These are phyloP conservation scores for Fusarium sterilihyphosum DNA, from an alignment of 2,329 filamentous ascomycete species.

Conservation along the genomic window DNA sequence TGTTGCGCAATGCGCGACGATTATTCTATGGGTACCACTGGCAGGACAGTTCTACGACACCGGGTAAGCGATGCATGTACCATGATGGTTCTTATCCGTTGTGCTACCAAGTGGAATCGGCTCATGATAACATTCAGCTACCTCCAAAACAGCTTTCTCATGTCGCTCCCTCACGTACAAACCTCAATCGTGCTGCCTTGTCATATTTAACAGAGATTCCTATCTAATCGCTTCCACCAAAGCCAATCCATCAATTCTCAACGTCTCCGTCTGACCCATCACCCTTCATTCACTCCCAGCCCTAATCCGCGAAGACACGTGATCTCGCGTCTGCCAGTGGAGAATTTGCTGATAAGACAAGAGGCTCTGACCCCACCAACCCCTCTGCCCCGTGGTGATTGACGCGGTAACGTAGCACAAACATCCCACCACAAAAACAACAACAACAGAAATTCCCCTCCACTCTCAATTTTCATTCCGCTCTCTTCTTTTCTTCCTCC, in stretches of 20 bases:
- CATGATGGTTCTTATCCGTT: no score
- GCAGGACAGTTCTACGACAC: no score
- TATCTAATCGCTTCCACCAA: accelerated
- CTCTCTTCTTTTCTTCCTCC: background rate
- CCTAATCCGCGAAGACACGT: background rate
- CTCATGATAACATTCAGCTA: no score
- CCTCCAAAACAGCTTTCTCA: background rate
- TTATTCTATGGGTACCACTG: no score
- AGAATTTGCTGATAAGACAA: accelerated
- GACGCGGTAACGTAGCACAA: background rate
- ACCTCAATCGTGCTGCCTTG: accelerated
- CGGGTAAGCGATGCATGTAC: no score
- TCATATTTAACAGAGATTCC: accelerated
- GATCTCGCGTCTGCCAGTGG: background rate
- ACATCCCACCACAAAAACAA: background rate
- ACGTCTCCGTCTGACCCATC: accelerated
- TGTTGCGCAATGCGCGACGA: no score
- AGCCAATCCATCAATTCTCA: background rate
- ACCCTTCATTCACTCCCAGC: background rate
- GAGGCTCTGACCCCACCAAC: background rate
- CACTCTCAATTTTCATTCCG: background rate
- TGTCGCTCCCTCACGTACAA: background rate
- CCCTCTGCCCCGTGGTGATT: background rate
- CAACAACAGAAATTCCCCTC: background rate
- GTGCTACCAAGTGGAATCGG: no score